Conservation (phyloP, 768 basidiomycete species). For the Baorangia bicolor region DNA sequence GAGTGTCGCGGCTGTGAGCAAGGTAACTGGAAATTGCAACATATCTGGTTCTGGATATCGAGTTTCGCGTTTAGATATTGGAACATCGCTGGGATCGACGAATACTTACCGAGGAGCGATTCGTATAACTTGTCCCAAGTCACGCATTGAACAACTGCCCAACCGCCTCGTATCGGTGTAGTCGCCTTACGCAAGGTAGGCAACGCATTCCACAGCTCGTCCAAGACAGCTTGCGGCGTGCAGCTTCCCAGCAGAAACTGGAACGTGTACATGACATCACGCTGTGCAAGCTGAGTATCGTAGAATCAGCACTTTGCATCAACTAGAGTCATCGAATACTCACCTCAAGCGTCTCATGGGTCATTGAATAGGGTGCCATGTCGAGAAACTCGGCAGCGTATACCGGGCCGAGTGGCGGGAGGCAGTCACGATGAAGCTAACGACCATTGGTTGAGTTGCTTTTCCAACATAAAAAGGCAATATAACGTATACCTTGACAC, state of each 20-base stretch:
- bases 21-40: constrained; percentile 49
- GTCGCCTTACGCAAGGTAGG: constrained; percentile 49
- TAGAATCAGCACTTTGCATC: not conserved
- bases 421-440: constrained; percentile 64
- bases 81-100: not conserved
- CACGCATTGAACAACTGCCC: constrained; percentile 44
- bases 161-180: constrained; percentile 36
- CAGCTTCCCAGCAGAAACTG: constrained; percentile 51
- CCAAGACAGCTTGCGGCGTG: constrained; percentile 48
- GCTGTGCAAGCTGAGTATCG: constrained; percentile 47
- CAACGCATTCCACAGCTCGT: constrained; percentile 57
- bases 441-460: not conserved
- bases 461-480: not conserved
- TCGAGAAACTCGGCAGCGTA: constrained; percentile 49
- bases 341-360: constrained; percentile 56
- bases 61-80: not conserved
- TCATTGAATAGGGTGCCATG: constrained; percentile 47
- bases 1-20: constrained; percentile 54
- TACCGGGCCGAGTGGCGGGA: constrained; percentile 54
- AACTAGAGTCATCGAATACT: not conserved
- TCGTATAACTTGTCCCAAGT: constrained; percentile 53
- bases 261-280: constrained; percentile 50
- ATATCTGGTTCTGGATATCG: constrained; percentile 48
- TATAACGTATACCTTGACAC: constrained; percentile 50
- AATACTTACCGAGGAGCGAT: constrained; percentile 37